Percentiles rank a stretch among this genome's conserved stretches.
These are phyloP conservation scores for Backusella tuberculispora DNA, from an alignment of 192 early-diverging fungal species.

Conservation along the genomic window DNA sequence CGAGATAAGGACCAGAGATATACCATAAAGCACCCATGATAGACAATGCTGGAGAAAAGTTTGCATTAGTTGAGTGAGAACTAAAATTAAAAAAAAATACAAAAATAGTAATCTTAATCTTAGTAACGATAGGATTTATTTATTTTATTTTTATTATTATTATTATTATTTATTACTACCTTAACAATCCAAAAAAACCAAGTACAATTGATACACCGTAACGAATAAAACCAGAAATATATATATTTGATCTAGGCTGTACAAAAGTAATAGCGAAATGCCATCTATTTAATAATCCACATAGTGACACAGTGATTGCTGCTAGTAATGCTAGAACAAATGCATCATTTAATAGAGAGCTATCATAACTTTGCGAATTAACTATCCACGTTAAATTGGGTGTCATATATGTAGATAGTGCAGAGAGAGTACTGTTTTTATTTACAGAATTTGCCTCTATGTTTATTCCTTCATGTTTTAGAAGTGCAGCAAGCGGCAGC, in stretches of 20 bases:
- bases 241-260: constrained; percentile 2
- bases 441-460: constrained; percentile 46
- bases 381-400: constrained; percentile 36
- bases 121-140: neutral
- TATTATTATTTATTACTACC: constrained; percentile 13
- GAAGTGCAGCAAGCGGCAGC: constrained; percentile 34
- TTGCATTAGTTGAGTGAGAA: neutral
- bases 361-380: constrained; percentile 42
- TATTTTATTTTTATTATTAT: neutral
- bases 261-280: constrained; percentile 28
- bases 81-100: neutral
- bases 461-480: constrained; percentile 11
- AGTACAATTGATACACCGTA: constrained; percentile 24
- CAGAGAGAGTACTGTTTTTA: constrained; percentile 7
- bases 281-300: constrained; percentile 25
- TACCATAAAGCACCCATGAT: constrained; percentile 24
- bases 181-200: constrained; percentile 13
- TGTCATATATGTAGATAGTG: constrained; percentile 33
- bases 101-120: neutral
- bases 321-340: constrained; percentile 17
- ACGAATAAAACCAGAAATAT: constrained; percentile 18
- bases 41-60: neutral
- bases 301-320: neutral
- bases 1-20: constrained; percentile 41
- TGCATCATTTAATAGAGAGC: constrained; percentile 36